Evolutionary conservation across 2,329 filamentous ascomycete genomes (phyloP), one percentile per base, ranked within the genome.

Genomic region (Daldinia sp.): DNA sequence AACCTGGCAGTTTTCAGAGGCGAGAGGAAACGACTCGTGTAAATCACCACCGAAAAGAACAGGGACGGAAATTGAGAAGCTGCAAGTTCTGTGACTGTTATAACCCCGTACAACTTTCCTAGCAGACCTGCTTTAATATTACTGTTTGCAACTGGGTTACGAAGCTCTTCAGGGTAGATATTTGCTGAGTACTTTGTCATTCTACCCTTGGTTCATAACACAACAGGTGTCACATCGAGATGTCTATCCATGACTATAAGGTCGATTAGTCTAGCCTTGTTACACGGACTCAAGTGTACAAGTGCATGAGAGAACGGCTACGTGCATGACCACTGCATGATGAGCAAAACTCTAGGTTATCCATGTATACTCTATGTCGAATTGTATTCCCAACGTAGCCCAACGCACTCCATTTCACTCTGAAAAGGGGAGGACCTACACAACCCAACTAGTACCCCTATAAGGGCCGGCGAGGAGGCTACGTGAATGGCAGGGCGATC

Each of bases 81-180:
- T 77, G 75, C 75, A 78, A 76, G 72, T 76, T 67, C 72, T 71
- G 75, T 77, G 73, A 72, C 74, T 77, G 75, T 78, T 78, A 78
- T 78, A 78, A 65, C 73, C 30, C 69, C 70, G 77, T 78, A 72
- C 74, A 57, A 77, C 75, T 66, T 59, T 63, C 61, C 72, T 67
- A 68, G 63, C 60, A 73, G 72, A 68, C 71, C 73, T 60, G 65
- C 67, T 68, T 72, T 63, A 69, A 70, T 46, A 60, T 58, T 60
- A 60, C 60, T 71, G 69, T 73, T 72, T 74, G 72, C 65, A 72
- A 67, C 67, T 39, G 48, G 53, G 46, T 44, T 67, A 63, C 42
- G 62, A 46, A 57, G 39, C 48, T 53, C 66, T 69, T 63, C 68
- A 70, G 68, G 65, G 65, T 71, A 70, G 63, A 59, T 33, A 60